Evolutionary conservation across 305 asterid genomes (phyloP), one percentile per base, ranked within the genome.

Genomic region (Fraxinus sp.): DNA sequence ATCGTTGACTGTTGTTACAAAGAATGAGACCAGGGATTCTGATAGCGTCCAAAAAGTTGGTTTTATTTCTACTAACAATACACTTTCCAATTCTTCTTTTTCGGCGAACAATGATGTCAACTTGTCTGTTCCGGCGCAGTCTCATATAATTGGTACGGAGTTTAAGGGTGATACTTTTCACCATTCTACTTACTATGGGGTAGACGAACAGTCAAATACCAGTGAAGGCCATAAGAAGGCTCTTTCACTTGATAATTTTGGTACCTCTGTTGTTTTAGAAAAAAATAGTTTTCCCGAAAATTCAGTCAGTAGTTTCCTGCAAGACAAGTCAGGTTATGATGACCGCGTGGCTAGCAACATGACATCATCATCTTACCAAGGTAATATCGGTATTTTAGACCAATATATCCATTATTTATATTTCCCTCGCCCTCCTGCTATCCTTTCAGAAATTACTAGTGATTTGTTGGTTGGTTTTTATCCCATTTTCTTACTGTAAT

Each of bases 351-450:
- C 78, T 85, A 89, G 84, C 86, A 85, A 80, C 83, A 79, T 81
- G 33, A 73, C 87, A 13, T 84, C 88, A 72, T 83, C 97, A 81
- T 85, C 90, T 59, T 90, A 82, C 83, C 89, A 80, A 89, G 98
- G 98, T 95, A 92, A 85, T 59, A 36, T 68, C 6, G 26, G 78
- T 79, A 64, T 78, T 73, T 18, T 82, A 82, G 64, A 28, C 37
- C 76, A 66, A 46, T 46, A 77, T 20, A 30, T 32, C 73, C 39
- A 26, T 52, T 28, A 16, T 74, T 7, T 79, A n/a, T 73, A 68
- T 28, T 18, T 18, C 10, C 26, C 26, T 55, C 16, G 22, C 6
- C 26, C 59, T 85, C 20, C 83, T 84, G 82, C 36, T 39, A 52
- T 75, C 13, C 78, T 82, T 75, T 49, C 70, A 16, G 84, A 85